These are phyloP conservation scores for Begonia peltatifolia DNA, from an alignment of 306 rosid species.

Conservation along the genomic window DNA sequence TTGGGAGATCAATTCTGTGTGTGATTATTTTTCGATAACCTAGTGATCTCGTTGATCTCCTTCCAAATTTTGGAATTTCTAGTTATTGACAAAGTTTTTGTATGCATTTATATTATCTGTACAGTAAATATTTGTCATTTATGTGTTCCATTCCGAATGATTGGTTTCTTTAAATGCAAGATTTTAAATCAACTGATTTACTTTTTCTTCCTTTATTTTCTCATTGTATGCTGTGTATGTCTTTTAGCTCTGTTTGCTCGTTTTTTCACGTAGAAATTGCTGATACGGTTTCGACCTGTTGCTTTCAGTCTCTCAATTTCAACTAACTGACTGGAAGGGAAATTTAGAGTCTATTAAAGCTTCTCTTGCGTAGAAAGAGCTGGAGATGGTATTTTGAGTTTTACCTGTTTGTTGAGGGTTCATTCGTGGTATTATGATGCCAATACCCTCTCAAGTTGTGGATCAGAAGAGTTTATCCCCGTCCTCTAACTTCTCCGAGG, in stretches of 20 bases:
- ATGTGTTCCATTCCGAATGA: conserved; percentile 4
- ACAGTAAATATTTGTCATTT: conserved; percentile 1
- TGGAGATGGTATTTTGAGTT: conserved; percentile 10
- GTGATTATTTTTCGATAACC: neutral
- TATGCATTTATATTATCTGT: neutral
- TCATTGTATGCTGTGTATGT: too few relatives aligned
- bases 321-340: too few relatives aligned
- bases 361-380: neutral
- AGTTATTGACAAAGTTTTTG: neutral
- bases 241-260: too few relatives aligned
- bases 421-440: conserved; percentile 4
- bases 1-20: neutral
- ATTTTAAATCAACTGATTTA: conserved; percentile 16
- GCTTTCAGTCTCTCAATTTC: neutral
- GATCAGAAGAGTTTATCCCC: conserved; percentile 35
- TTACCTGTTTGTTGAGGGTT: conserved; percentile 1
- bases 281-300: neutral
- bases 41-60: conserved; percentile 16
- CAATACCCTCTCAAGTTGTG: conserved; percentile 20
- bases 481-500: conserved; percentile 31
- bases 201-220: too few relatives aligned
- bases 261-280: neutral
- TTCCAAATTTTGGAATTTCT: conserved; percentile 3
- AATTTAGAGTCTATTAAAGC: too few relatives aligned
- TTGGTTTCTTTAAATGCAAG: conserved; percentile 8